These are phyloP conservation scores for Russula sp. DNA, from an alignment of 768 basidiomycete species.

Conservation along the genomic window DNA sequence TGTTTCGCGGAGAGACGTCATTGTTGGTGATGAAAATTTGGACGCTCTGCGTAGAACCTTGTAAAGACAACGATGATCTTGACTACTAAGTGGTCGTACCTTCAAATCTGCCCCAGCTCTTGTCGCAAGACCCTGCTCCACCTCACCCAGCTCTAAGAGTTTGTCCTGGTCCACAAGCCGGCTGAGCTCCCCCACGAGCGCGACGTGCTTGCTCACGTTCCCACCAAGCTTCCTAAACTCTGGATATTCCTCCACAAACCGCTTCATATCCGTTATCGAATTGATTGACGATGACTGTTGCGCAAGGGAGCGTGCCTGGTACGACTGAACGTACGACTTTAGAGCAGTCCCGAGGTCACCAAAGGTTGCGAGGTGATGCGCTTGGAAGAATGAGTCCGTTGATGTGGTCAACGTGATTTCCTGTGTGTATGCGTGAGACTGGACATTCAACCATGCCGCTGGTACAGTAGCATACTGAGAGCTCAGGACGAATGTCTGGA, in stretches of 20 bases:
- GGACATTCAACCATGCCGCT: background rate
- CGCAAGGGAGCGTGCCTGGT: conserved; percentile 75
- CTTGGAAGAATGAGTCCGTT: conserved; percentile 91
- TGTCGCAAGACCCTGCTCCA: conserved; percentile 93
- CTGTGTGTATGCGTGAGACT: conserved; percentile 34
- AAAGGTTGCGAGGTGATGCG: conserved; percentile 86
- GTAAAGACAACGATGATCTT: background rate
- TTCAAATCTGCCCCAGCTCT: conserved; percentile 85
- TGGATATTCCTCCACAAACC: conserved; percentile 95
- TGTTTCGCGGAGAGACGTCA: conserved; percentile 66
- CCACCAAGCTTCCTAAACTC: conserved; percentile 95
- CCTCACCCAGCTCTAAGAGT: conserved; percentile 83
- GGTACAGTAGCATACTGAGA: conserved; percentile 48
- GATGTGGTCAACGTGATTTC: conserved; percentile 90
- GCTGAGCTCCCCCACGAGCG: conserved; percentile 92
- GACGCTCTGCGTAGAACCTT: conserved; percentile 49
- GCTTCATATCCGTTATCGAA: conserved; percentile 95
- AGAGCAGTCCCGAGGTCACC: conserved; percentile 92
- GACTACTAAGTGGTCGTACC: conserved; percentile 37
- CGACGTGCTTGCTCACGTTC: conserved; percentile 98
- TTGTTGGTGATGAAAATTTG: conserved; percentile 68
- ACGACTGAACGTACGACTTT: conserved; percentile 89
- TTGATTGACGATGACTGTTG: conserved; percentile 77
- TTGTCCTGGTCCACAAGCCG: conserved; percentile 81
- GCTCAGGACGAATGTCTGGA: conserved; percentile 79